Evolutionary conservation across 768 basidiomycete genomes (phyloP).

Genomic region (Tricholoma matsutake): DNA sequence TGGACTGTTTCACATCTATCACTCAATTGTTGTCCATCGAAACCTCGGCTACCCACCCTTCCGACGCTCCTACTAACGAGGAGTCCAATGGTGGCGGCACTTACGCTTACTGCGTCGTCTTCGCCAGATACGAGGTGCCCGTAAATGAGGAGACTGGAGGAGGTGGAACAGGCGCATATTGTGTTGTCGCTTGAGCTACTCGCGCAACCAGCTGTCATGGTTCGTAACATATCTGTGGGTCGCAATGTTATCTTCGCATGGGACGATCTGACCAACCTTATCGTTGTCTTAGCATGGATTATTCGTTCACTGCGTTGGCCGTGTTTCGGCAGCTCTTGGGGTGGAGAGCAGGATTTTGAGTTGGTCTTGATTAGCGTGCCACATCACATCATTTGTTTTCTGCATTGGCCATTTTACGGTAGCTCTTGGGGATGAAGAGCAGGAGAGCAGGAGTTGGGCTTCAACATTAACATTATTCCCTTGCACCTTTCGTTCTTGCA

Average conservation of each 20-base stretch:
- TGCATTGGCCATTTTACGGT: background rate
- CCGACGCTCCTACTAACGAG: slow-evolving; percentile 1
- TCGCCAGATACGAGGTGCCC: slow-evolving; percentile 1
- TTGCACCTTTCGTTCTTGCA: background rate
- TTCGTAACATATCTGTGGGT: background rate
- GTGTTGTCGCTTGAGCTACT: slow-evolving; percentile 9
- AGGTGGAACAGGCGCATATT: background rate
- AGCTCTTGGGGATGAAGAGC: background rate
- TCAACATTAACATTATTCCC: background rate
- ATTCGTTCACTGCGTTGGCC: background rate
- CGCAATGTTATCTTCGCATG: background rate
- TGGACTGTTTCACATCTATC: slow-evolving; percentile 8
- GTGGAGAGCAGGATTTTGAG: background rate
- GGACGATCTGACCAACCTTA: background rate
- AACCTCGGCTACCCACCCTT: background rate
- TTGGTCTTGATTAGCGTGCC: background rate
- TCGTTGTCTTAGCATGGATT: background rate
- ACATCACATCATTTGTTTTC: background rate
- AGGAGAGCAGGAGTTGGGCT: background rate
- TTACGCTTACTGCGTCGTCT: slow-evolving; percentile 3
- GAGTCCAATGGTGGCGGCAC: background rate
- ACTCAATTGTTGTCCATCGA: background rate
- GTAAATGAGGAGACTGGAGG: slow-evolving; percentile 4
- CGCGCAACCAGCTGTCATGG: background rate
- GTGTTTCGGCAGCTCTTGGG: too few species aligned